Evolutionary conservation across 2,329 filamentous ascomycete genomes (phyloP), one percentile per base, ranked within the genome.

Genomic region (Volutella citrinella): DNA sequence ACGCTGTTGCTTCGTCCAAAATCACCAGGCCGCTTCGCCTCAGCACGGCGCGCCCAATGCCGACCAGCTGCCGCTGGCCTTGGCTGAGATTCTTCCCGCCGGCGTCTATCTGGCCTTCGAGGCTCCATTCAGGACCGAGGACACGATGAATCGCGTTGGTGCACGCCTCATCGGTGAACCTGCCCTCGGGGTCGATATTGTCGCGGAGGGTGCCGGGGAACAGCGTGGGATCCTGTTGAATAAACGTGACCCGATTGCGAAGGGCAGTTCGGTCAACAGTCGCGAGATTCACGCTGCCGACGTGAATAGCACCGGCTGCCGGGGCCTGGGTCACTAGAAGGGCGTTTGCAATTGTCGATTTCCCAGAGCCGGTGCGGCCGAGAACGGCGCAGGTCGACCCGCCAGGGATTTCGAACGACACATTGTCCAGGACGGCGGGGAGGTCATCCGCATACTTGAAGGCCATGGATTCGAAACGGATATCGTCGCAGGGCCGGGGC

Each of bases 351-450:
- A 82, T 65, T 0, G 89, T 95, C 18, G 84, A 90, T 63, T 96
- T 96, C 12, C 89, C 89, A 0, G 86, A 93, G 0, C 87, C 83
- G 0, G 90, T 95, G 21, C 89, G 80, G 2, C 89, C 89, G 2
- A 91, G 82, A 6, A 95, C 77, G 0, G 76, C 75, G 23, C 77
- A 78, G 0, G 74, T 79, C 8, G 74, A 67, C 3, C 76, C 74
- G 4, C 74, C 74, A 0, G 85, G 84, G 32, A 95, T 87, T 3
- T 70, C 76, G 41, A 95, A 80, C 0, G 76, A 79, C 18, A 94
- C 69, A 27, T 82, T 68, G 7, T 70, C 65, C 2, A 95, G 63
- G 0, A 87, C 84, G 0, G 84, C 81, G 0, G 89, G 84, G 0
- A 94, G 75, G 38, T 84, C 76, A 1, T 84, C 78, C 7, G 87